These are phyloP conservation scores for Dissoconium aciculare DNA, from an alignment of 2,329 filamentous ascomycete species.

Conservation along the genomic window DNA sequence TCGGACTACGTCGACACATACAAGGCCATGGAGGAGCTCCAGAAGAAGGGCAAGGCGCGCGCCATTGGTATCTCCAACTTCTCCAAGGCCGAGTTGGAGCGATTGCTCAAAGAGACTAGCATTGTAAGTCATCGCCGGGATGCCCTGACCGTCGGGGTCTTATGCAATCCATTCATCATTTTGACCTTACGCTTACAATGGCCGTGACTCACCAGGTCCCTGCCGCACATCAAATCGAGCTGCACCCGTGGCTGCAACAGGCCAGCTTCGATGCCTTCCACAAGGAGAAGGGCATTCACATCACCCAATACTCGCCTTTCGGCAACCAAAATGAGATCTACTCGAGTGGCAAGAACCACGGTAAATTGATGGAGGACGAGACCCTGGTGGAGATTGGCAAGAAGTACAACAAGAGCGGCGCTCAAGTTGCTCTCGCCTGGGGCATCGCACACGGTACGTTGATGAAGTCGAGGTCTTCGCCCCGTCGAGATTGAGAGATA, in stretches of 20 bases:
- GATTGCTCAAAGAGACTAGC: conserved; percentile 30
- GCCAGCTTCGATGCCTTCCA: conserved; percentile 35
- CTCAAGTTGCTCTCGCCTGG: conserved; percentile 42
- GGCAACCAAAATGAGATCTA: conserved; percentile 41
- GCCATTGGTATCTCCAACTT: conserved; percentile 42
- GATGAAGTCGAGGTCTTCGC: neutral
- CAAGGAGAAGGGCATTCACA: conserved; percentile 35
- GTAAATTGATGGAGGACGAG: conserved; percentile 38
- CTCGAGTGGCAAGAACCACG: conserved; percentile 27
- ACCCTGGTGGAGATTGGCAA: conserved; percentile 36
- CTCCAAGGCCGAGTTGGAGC: conserved; percentile 34
- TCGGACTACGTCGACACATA: conserved; percentile 39
- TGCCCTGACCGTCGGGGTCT: too few species aligned
- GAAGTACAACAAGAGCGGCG: conserved; percentile 36
- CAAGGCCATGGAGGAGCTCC: conserved; percentile 28
- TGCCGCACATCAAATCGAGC: conserved; percentile 34
- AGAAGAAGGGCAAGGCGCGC: conserved; percentile 26
- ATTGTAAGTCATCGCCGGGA: conserved; percentile 16
- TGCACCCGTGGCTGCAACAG: conserved; percentile 41
- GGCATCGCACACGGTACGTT: conserved; percentile 33
- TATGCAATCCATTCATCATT: conserved; percentile 1
- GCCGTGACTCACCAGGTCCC: conserved; percentile 16
- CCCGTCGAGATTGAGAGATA: neutral
- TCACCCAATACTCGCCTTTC: conserved; percentile 41
- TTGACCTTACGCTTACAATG: neutral